Percentiles rank a stretch among this genome's conserved stretches.
These are phyloP conservation scores for Phaeosphaeria sp. DNA, from an alignment of 2,329 filamentous ascomycete species.

Conservation along the genomic window DNA sequence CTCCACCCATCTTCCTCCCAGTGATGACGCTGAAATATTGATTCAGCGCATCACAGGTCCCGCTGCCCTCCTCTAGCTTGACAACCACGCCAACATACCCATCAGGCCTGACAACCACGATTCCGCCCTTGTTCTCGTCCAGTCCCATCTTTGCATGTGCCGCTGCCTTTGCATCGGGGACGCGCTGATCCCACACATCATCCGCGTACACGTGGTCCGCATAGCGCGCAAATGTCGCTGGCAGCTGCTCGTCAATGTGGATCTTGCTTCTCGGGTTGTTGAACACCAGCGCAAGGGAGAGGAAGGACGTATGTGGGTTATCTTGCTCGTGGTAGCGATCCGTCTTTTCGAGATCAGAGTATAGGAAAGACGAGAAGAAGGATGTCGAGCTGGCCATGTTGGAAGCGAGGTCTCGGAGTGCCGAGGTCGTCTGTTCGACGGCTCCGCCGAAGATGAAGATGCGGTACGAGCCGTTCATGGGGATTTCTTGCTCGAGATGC, in stretches of 20 bases:
- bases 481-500: constrained; percentile 87
- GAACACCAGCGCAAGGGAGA: constrained; percentile 79
- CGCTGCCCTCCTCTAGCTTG: constrained; percentile 74
- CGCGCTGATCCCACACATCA: constrained; percentile 74
- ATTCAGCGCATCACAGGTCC: constrained; percentile 83
- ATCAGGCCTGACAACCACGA: constrained; percentile 85
- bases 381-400: constrained; percentile 70
- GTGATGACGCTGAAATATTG: constrained; percentile 79
- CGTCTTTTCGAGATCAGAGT: constrained; percentile 62
- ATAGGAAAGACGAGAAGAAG: constrained; percentile 73
- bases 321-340: constrained; percentile 74
- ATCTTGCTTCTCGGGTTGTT: constrained; percentile 71
- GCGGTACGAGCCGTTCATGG: constrained; percentile 85
- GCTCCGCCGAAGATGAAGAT: constrained; percentile 85
- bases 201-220: constrained; percentile 86
- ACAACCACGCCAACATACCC: constrained; percentile 84
- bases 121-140: constrained; percentile 72
- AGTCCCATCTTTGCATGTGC: constrained; percentile 90
- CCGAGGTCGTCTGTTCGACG: constrained; percentile 62
- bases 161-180: constrained; percentile 72
- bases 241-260: constrained; percentile 75
- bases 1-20: constrained; percentile 61
- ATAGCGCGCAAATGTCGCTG: constrained; percentile 74
- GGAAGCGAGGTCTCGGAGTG: constrained; percentile 73
- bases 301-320: constrained; percentile 85